These are phyloP conservation scores for Saksenaea vasiformis DNA, from an alignment of 371 early-diverging fungal genomes.

Conservation along the genomic window DNA sequence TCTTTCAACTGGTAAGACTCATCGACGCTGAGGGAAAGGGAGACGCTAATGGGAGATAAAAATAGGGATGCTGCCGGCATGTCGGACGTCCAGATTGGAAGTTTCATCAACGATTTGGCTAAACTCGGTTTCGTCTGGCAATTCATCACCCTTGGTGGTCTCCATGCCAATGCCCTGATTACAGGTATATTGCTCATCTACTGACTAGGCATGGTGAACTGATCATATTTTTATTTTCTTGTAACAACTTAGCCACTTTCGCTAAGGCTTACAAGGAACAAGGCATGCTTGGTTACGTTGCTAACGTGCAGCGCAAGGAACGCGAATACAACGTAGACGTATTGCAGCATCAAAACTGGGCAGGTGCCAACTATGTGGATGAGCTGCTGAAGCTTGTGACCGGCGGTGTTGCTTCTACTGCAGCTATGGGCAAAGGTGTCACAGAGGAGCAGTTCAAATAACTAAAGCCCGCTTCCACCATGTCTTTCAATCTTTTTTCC, in stretches of 20 bases:
- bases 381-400: constrained; percentile 89
- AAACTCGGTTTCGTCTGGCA: constrained; percentile 96
- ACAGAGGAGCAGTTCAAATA: constrained; percentile 79
- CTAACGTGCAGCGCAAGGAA: constrained; percentile 94
- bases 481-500: background rate
- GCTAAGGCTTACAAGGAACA: constrained; percentile 86
- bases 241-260: constrained; percentile 72
- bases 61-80: constrained; percentile 85
- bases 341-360: constrained; percentile 97
- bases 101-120: constrained; percentile 82
- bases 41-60: background rate
- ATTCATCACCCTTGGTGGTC: constrained; percentile 98
- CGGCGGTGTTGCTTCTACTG: constrained; percentile 93
- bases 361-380: constrained; percentile 96
- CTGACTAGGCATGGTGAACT: background rate
- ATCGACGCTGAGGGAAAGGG: background rate
- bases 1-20: constrained; percentile 95
- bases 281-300: constrained; percentile 96
- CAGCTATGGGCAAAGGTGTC: constrained; percentile 97
- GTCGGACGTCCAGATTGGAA: constrained; percentile 86
- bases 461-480: background rate
- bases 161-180: constrained; percentile 90
- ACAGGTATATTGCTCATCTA: constrained; percentile 41
- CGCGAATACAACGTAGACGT: constrained; percentile 91
- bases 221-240: constrained; percentile 2